Evolutionary conservation across 352 stramenopile genomes (phyloP).

Genomic region (Phytophthora pistaciae): DNA sequence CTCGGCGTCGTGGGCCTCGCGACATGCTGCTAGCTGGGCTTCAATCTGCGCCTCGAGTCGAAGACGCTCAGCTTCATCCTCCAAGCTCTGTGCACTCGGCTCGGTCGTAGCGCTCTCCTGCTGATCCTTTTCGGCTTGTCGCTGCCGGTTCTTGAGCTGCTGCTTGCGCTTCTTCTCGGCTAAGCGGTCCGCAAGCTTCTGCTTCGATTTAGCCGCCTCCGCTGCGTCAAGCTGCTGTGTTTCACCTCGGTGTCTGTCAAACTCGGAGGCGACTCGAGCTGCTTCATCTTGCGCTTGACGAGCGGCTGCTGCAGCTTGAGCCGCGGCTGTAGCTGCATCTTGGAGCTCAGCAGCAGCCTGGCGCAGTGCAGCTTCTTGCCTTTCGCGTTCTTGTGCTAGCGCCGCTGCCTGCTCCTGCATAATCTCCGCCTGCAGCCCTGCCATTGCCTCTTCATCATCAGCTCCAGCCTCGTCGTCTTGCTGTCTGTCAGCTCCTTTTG

Average conservation of each 20-base stretch:
- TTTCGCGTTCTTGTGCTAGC: conserved; percentile 48
- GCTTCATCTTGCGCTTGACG: conserved; percentile 65
- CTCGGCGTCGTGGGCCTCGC: conserved; percentile 36
- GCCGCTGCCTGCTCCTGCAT: conserved; percentile 28
- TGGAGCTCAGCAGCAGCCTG: conserved; percentile 46
- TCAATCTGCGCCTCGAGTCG: conserved; percentile 39
- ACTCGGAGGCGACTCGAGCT: conserved; percentile 62
- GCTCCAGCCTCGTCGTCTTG: conserved; percentile 24
- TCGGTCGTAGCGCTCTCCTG: background rate
- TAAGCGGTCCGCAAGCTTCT: conserved; percentile 73
- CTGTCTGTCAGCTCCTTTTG: conserved; percentile 35
- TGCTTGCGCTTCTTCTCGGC: conserved; percentile 61
- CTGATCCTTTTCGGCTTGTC: conserved; percentile 5
- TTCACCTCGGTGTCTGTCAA: conserved; percentile 59
- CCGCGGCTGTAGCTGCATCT: conserved; percentile 29
- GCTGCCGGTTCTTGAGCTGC: conserved; percentile 22
- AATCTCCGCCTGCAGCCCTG: conserved; percentile 41
- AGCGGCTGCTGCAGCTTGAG: conserved; percentile 51
- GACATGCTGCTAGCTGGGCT: conserved; percentile 38
- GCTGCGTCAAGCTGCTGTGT: conserved; percentile 45
- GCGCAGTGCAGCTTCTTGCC: conserved; percentile 50
- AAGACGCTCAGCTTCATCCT: conserved; percentile 30
- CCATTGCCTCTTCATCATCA: conserved; percentile 36
- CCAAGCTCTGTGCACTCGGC: conserved; percentile 8
- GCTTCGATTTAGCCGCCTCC: conserved; percentile 57